Base-by-base conservation (phyloP, 495 filamentous ascomycete species). In the Trypethelium eluteriae region DNA sequence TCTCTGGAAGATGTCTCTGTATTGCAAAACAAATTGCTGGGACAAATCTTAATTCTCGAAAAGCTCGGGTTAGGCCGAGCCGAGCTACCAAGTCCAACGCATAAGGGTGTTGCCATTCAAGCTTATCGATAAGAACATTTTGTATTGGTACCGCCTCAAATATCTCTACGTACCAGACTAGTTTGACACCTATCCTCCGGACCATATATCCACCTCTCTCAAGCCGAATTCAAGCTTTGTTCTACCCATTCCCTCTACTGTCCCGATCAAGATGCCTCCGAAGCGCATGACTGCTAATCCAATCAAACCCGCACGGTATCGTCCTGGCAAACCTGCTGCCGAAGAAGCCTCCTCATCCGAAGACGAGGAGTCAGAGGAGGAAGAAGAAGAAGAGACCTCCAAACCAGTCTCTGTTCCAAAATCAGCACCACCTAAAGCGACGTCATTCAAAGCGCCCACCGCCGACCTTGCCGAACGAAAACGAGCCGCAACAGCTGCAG, bases 221-320 rank as follows among this genome's bases (percentile, higher is more conserved):
- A 25, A 25, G 25, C 25, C 25, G 25, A 25, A 25, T 25, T 25
- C 25, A 25, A 25, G 25, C 25, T 25, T 25, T 25, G 25, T 44
- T 44, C 0, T 44, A 14, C 14, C 41, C 14, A 44, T 44, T 14
- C 6, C 7, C 41, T 44, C 41, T 1, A 44, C 6, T 44, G 6
- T 14, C 39, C 61, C 62, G 38, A 32, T 63, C 79, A 81, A 70
- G 64, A 96, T 96, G 92, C 88, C 91, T 70, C 83, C 86, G 41
- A 93, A 92, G 79, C 88, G 90, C 68, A 97, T 98, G 93, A 97
- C 93, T 71, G 91, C 91, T 53, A 96, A 98, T 74, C 92, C 91
- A 3, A 76, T 88, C 67, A 87, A 86, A 71, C 89, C 93, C 1
- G 82, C 90, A 10, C 88, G 95, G 35, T 89, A 96, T 75, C 86